A percentile compares a stretch with the other conserved stretches of the same genome.
Evolutionary conservation across 306 rosid genomes (phyloP).

Genomic region (Dalbergia oliveri): DNA sequence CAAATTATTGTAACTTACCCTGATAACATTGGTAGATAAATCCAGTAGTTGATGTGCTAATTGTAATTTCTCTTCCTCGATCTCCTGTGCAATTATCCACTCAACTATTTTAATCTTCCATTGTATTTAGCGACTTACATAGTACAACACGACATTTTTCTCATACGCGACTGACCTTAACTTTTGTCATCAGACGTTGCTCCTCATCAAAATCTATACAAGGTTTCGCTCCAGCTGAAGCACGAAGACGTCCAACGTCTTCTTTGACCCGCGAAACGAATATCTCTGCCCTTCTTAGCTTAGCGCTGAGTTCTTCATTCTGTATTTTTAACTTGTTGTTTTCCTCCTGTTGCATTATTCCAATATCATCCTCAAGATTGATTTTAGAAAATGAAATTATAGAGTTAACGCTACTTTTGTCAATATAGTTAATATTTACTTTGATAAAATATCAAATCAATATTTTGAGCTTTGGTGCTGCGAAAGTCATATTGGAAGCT

Average conservation of each 20-base stretch:
- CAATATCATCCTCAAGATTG: conserved; percentile 28
- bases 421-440: neutral
- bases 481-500: conserved; percentile 3
- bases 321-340: conserved; percentile 76
- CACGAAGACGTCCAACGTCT: conserved; percentile 67
- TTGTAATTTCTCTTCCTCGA: conserved; percentile 83
- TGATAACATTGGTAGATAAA: conserved; percentile 73
- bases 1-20: conserved; percentile 52
- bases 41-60: conserved; percentile 78
- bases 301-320: conserved; percentile 76
- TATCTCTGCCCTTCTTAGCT: conserved; percentile 64
- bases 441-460: neutral
- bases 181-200: conserved; percentile 65
- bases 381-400: conserved; percentile 22
- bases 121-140: conserved; percentile 4
- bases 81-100: conserved; percentile 63
- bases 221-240: conserved; percentile 61
- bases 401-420: neutral
- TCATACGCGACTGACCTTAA: conserved; percentile 68
- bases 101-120: conserved; percentile 37
- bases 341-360: conserved; percentile 75
- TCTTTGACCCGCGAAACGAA: conserved; percentile 74
- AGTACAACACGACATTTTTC: conserved; percentile 3
- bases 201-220: conserved; percentile 77
- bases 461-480: conserved; percentile 9